These are phyloP conservation scores for Chaetomidium leptoderma DNA, from an alignment of 495 filamentous ascomycete species.

Conservation along the genomic window DNA sequence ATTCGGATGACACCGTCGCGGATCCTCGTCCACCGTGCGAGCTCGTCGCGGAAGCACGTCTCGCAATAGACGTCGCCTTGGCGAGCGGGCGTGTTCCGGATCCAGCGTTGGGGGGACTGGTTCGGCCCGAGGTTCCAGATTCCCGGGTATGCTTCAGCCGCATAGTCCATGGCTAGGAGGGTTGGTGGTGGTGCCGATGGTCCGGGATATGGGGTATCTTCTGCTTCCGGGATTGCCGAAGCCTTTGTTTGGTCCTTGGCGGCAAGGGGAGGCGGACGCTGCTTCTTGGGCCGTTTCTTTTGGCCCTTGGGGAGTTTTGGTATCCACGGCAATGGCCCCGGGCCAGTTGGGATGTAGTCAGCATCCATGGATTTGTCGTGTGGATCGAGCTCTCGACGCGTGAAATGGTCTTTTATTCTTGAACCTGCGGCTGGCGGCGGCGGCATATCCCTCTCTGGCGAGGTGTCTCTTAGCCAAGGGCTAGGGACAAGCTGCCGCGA, in stretches of 20 bases:
- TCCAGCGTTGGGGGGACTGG: background rate
- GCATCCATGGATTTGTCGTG: conserved; percentile 5
- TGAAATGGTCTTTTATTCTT: background rate
- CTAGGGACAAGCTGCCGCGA: background rate
- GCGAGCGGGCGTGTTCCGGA: background rate
- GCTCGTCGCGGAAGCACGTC: conserved; percentile 10
- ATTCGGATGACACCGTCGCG: background rate
- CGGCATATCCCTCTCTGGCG: no score
- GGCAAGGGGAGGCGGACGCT: background rate
- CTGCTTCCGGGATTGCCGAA: no score
- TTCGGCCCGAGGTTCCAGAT: background rate
- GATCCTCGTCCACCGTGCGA: background rate
- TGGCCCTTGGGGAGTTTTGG: background rate
- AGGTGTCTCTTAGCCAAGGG: background rate
- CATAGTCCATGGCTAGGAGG: background rate
- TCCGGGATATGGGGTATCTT: background rate
- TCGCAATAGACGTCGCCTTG: conserved; percentile 10
- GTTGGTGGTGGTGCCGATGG: background rate
- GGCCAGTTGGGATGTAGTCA: background rate
- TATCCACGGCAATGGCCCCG: background rate
- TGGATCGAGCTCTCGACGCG: background rate
- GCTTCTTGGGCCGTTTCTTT: background rate
- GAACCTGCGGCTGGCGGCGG: background rate
- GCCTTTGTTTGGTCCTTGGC: no score
- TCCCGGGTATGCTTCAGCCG: background rate